These are phyloP conservation scores for Sodiomyces alkalinus DNA, from an alignment of 2,329 filamentous ascomycete species.

Conservation along the genomic window DNA sequence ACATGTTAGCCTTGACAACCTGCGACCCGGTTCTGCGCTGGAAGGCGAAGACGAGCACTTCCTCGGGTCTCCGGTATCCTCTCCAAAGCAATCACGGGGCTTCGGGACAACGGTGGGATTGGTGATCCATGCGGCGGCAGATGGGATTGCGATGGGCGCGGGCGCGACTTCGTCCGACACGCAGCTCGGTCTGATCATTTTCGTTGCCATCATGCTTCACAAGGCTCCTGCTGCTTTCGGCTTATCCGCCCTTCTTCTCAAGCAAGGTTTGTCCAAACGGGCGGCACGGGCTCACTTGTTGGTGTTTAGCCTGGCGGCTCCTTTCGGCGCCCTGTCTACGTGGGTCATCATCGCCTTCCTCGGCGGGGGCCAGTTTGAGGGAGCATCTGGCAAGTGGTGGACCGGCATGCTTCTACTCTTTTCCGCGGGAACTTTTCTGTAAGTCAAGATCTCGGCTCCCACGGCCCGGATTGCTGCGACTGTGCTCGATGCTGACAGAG, in stretches of 20 bases:
- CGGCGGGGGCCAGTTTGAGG: constrained; percentile 42
- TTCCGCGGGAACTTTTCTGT: constrained; percentile 91
- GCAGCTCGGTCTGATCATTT: constrained; percentile 78
- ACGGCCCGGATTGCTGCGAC: not conserved
- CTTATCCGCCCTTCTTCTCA: constrained; percentile 75
- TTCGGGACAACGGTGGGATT: constrained; percentile 81
- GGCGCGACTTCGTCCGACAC: constrained; percentile 62
- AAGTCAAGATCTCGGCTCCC: constrained; percentile 20
- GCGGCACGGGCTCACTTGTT: constrained; percentile 72
- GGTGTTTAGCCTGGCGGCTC: constrained; percentile 83
- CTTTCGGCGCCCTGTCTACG: constrained; percentile 68
- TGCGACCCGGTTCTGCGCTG: constrained; percentile 37
- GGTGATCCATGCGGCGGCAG: constrained; percentile 90
- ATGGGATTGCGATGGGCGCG: constrained; percentile 90
- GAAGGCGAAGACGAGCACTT: constrained; percentile 42
- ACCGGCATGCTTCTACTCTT: constrained; percentile 92
- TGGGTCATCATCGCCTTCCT: constrained; percentile 66
- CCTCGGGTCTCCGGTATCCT: constrained; percentile 40
- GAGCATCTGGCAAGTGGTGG: constrained; percentile 61
- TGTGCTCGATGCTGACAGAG: not conserved
- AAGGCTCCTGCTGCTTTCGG: constrained; percentile 95
- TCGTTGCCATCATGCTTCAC: constrained; percentile 92
- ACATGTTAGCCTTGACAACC: constrained; percentile 78
- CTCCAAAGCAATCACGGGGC: constrained; percentile 42
- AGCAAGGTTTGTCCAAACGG: constrained; percentile 80